Conservation (phyloP, 345 rosid genomes). For the Pistacia integerrima region DNA sequence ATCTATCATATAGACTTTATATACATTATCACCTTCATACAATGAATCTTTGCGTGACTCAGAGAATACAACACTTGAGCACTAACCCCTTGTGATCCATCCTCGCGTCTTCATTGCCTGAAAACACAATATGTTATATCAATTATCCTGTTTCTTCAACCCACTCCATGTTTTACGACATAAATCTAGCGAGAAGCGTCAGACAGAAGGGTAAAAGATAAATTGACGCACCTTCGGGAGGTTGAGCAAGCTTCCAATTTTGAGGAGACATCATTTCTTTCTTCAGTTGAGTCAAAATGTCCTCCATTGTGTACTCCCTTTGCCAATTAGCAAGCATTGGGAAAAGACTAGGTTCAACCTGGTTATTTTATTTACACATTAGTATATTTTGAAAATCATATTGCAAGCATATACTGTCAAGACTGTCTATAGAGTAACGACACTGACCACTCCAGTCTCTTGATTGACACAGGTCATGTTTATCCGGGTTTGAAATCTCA, state of each 20-base stretch:
- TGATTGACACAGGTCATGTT: slow-evolving; percentile 83
- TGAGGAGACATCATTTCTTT: slow-evolving; percentile 83
- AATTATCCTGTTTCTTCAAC: too few species aligned
- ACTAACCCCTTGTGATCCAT: slow-evolving; percentile 80
- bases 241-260: slow-evolving; percentile 75
- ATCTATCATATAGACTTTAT: slow-evolving; percentile 24
- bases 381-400: slow-evolving; percentile 8
- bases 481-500: slow-evolving; percentile 69
- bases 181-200: background rate
- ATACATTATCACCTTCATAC: slow-evolving; percentile 36
- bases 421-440: background rate
- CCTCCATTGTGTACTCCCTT: slow-evolving; percentile 77
- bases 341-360: slow-evolving; percentile 75
- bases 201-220: background rate
- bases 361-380: slow-evolving; percentile 16
- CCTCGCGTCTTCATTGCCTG: slow-evolving; percentile 91
- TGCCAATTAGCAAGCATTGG: slow-evolving; percentile 79
- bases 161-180: too few species aligned
- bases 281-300: slow-evolving; percentile 67
- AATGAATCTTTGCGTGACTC: slow-evolving; percentile 20
- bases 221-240: slow-evolving; percentile 65
- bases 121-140: slow-evolving; percentile 10
- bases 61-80: slow-evolving; percentile 76
- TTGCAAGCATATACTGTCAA: background rate
- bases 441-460: slow-evolving; percentile 70